Evolutionary conservation across 495 filamentous ascomycete species (phyloP).

Genomic region (Lophiotrema nucula): DNA sequence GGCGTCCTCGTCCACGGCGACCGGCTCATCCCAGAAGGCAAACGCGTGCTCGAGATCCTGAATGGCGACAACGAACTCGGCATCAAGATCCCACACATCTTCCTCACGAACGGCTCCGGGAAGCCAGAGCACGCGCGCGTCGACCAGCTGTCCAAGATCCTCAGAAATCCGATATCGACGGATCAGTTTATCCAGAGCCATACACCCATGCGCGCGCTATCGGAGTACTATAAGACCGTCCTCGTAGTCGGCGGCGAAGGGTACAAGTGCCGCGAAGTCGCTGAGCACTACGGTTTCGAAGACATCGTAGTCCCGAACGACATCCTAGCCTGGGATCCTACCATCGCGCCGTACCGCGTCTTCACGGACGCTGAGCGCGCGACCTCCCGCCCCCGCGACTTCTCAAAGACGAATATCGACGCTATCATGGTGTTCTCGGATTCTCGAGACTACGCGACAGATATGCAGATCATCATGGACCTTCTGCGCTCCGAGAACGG

Average conservation of each 20-base stretch:
- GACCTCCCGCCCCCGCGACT: constrained; percentile 61
- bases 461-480: constrained; percentile 83
- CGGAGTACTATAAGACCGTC: constrained; percentile 65
- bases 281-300: constrained; percentile 64
- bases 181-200: constrained; percentile 70
- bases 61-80: constrained; percentile 68
- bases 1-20: constrained; percentile 66
- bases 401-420: constrained; percentile 69
- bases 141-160: constrained; percentile 58
- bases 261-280: constrained; percentile 65
- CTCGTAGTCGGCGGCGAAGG: constrained; percentile 66
- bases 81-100: constrained; percentile 70
- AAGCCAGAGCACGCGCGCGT: constrained; percentile 59
- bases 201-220: constrained; percentile 65
- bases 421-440: constrained; percentile 82
- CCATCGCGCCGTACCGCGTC: constrained; percentile 60
- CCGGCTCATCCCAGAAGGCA: constrained; percentile 60
- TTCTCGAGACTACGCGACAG: constrained; percentile 78
- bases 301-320: constrained; percentile 66
- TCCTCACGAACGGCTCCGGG: constrained; percentile 66
- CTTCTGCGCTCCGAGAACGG: constrained; percentile 73
- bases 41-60: constrained; percentile 59
- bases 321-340: constrained; percentile 60
- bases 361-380: constrained; percentile 60
- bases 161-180: constrained; percentile 56